Base-by-base conservation (phyloP, 2,329 filamentous ascomycete species). In the Ophiognomonia clavigignenti-juglandacearum region DNA sequence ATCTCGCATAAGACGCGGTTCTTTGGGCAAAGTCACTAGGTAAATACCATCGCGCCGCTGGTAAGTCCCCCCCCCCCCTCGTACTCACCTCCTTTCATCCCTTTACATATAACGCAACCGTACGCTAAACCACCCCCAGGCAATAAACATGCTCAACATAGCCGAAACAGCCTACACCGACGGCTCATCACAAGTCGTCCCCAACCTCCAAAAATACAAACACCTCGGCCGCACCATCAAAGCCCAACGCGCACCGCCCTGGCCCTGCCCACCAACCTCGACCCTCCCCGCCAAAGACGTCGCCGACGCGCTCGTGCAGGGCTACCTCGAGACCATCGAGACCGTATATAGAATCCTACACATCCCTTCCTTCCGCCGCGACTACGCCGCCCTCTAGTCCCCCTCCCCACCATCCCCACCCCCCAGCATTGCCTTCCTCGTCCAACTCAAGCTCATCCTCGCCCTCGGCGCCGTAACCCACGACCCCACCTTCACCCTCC, bases 281-380 rank as follows among this genome's bases (percentile, higher is more conserved):
- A 67, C 63, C 4, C 63, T 73, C 7, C 70, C 72, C 0, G 34
- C 59, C 1, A 60, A 63, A 10, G 59, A 61, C 0, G 50, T 78
- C 1, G 71, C 74, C 0, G 76, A 82, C 48, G 60, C 69, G 43
- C 67, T 82, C 2, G 63, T 82, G 14, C 65, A 73, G 8, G 60
- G 65, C 26, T 82, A 82, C 62, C 62, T 85, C 18, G 65, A 75
- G 39, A 74, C 74, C 0, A 71, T 78, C 35, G 79, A 83, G 55
- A 73, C 74, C 1, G 72, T 77, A 13, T 71, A 77, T 51, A 71
- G 81, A 3, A 68, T 85, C 20, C 48, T 85, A 9, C 75, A 85
- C 57, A 58, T 77, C 1, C 79, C 80, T 0, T 74, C 72, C 0
- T 83, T 85, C 52, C 64, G 68, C 36, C 64, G 65, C 10, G 74